Conservation (phyloP, 2,329 filamentous ascomycete species). For the Fusarium sp. region DNA sequence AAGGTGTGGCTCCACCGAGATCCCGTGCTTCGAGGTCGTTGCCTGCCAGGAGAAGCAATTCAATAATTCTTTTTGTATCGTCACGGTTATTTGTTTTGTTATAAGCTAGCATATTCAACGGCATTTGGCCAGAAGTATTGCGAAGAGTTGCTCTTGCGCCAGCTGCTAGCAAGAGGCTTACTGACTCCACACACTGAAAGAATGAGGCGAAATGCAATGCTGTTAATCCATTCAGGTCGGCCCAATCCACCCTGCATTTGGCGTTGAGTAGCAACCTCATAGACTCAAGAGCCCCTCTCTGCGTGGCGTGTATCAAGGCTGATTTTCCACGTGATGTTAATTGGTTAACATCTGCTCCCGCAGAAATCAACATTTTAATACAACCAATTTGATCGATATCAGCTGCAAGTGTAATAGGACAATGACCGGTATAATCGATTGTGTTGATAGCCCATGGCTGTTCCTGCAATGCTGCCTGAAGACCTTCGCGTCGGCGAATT, state of each 20-base stretch:
- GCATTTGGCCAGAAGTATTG: accelerated
- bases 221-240: accelerated
- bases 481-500: background rate
- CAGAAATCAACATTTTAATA: conserved; percentile 10
- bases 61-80: background rate
- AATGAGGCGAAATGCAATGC: background rate
- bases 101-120: background rate
- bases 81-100: accelerated
- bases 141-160: conserved; percentile 10
- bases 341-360: conserved; percentile 16
- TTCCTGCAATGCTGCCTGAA: background rate
- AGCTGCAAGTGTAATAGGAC: background rate
- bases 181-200: accelerated
- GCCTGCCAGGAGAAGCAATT: background rate
- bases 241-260: background rate
- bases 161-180: background rate
- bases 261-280: conserved; percentile 5
- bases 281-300: accelerated
- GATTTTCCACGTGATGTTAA: accelerated
- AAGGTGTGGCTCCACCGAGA: accelerated
- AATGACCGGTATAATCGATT: background rate
- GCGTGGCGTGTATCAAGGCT: background rate
- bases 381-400: accelerated
- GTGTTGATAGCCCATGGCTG: conserved; percentile 21
- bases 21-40: background rate